These are phyloP conservation scores for Plasmopara muralis DNA, from an alignment of 352 stramenopile genomes.

Conservation along the genomic window DNA sequence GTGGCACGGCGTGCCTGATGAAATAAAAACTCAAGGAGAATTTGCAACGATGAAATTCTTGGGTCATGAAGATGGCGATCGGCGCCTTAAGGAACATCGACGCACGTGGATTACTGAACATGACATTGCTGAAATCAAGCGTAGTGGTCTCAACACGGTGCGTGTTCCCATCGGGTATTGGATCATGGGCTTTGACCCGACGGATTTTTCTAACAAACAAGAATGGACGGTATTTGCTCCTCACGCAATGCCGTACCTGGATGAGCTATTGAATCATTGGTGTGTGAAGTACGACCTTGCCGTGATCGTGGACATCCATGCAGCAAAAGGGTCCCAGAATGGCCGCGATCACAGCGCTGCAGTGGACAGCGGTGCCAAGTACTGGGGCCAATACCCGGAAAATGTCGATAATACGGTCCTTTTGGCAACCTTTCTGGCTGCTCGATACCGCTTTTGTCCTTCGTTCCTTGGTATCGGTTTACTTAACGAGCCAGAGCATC, in stretches of 20 bases:
- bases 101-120: slow-evolving; percentile 65
- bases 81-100: slow-evolving; percentile 47
- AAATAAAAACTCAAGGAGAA: slow-evolving; percentile 48
- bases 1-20: slow-evolving; percentile 45
- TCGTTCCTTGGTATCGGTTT: slow-evolving; percentile 74
- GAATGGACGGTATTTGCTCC: slow-evolving; percentile 49
- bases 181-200: slow-evolving; percentile 65
- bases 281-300: slow-evolving; percentile 42
- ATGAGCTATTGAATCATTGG: slow-evolving; percentile 44
- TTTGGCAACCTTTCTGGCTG: slow-evolving; percentile 46
- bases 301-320: slow-evolving; percentile 76
- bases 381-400: slow-evolving; percentile 54
- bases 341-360: slow-evolving; percentile 68
- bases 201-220: slow-evolving; percentile 36
- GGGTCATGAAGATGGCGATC: slow-evolving; percentile 26
- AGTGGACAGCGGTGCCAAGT: slow-evolving; percentile 32
- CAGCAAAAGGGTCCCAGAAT: slow-evolving; percentile 77
- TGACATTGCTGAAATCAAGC: slow-evolving; percentile 61
- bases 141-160: slow-evolving; percentile 70
- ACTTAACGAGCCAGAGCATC: slow-evolving; percentile 61
- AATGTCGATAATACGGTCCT: slow-evolving; percentile 62
- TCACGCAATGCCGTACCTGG: slow-evolving; percentile 39
- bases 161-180: slow-evolving; percentile 77
- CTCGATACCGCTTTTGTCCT: slow-evolving; percentile 56
- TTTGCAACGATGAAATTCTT: slow-evolving; percentile 65